These are phyloP conservation scores for Phytopythium helicoides DNA, from an alignment of 352 stramenopile species.

Conservation along the genomic window DNA sequence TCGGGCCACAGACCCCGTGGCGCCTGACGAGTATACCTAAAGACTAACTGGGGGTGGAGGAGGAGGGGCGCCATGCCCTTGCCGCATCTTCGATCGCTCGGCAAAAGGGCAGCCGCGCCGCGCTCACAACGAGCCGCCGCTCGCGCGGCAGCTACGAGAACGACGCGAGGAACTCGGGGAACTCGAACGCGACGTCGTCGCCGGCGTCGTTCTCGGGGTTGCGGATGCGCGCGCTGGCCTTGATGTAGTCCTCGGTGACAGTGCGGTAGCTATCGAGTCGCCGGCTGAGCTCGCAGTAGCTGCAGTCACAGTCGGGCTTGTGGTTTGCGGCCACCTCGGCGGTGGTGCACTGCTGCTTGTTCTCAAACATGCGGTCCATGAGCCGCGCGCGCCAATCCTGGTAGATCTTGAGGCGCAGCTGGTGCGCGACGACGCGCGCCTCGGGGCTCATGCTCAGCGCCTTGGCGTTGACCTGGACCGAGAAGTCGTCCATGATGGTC, in stretches of 20 bases:
- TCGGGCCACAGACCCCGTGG: no score
- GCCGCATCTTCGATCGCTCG: conserved; percentile 11
- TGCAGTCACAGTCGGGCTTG: conserved; percentile 37
- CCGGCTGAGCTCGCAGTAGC: conserved; percentile 50
- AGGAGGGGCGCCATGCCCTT: conserved; percentile 6
- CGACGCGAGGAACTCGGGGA: conserved; percentile 52
- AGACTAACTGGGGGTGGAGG: conserved; percentile 18
- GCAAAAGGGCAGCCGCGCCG: neutral
- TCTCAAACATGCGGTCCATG: conserved; percentile 68
- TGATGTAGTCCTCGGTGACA: conserved; percentile 60
- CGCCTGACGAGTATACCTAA: conserved; percentile 32
- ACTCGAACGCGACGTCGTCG: conserved; percentile 38
- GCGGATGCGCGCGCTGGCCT: conserved; percentile 50
- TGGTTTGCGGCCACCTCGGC: conserved; percentile 37
- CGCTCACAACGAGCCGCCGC: neutral
- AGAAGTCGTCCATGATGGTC: conserved; percentile 70
- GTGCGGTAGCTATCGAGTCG: conserved; percentile 52
- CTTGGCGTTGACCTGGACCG: conserved; percentile 41
- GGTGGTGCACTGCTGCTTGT: conserved; percentile 36
- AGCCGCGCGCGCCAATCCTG: conserved; percentile 78
- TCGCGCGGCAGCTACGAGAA: conserved; percentile 7
- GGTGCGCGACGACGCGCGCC: conserved; percentile 66
- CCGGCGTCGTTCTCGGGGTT: conserved; percentile 42
- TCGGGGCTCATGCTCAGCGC: conserved; percentile 74
- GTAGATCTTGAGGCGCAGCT: conserved; percentile 78